Evolutionary conservation across 306 rosid genomes (phyloP).

Genomic region (Prunus salicina): DNA sequence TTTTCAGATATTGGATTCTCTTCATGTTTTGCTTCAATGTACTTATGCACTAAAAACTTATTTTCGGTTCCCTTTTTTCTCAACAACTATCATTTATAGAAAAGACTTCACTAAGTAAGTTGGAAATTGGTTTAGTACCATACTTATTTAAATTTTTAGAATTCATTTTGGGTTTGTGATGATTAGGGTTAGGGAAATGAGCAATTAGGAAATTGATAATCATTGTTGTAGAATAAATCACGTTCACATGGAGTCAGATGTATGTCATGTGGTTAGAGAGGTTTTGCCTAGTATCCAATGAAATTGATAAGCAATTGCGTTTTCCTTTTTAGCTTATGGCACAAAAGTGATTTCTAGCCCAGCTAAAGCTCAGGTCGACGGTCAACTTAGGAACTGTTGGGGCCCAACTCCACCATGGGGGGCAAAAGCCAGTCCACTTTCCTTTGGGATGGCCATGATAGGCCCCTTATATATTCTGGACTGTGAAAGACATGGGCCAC

Average conservation of each 20-base stretch:
- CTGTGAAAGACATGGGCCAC: too few species aligned
- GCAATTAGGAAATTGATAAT: not conserved
- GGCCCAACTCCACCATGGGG: not conserved
- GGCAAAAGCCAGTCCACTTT: too few species aligned
- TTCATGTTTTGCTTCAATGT: not conserved
- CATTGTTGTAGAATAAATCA: not conserved
- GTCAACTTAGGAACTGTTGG: not conserved
- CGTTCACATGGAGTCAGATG: not conserved
- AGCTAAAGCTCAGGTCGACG: not conserved
- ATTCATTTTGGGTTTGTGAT: not conserved
- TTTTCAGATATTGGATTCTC: constrained; percentile 20
- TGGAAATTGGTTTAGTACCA: not conserved
- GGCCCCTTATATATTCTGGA: too few species aligned
- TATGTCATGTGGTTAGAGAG: not conserved
- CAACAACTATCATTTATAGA: not conserved
- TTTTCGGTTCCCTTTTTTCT: not conserved
- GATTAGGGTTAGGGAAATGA: not conserved
- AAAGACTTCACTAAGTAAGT: not conserved
- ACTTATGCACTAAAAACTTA: not conserved
- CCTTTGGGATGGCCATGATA: too few species aligned
- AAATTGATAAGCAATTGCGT: not conserved
- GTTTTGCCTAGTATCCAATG: not conserved
- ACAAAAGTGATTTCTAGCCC: not conserved
- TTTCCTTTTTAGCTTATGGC: not conserved
- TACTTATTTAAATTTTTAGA: not conserved